Evolutionary conservation across 1,284 basidiomycete species (phyloP).

Genomic region (Papiliotrema terrestris): DNA sequence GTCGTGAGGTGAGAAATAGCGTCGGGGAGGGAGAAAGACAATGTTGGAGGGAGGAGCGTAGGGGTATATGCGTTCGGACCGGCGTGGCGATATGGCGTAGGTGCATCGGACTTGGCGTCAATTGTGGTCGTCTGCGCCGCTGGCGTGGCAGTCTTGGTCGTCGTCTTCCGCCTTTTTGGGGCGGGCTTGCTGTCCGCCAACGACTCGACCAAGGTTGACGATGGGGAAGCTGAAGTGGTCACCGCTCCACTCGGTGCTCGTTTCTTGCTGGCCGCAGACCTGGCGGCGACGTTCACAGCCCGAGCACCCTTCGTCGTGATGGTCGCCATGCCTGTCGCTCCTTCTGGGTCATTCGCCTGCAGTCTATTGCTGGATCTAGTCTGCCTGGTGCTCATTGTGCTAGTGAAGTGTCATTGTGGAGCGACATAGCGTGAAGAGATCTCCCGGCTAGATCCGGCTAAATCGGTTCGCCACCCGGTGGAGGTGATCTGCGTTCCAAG

Average conservation of each 20-base stretch:
- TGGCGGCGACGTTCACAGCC: neutral
- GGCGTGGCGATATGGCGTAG: neutral
- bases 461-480: neutral
- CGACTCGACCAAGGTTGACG: neutral
- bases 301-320: neutral
- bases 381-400: neutral
- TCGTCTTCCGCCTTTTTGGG: neutral
- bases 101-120: neutral
- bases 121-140: neutral
- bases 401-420: neutral
- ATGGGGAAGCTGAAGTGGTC: no score
- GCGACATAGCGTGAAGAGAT: no score
- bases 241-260: neutral
- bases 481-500: neutral
- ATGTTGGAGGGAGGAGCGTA: conserved; percentile 27
- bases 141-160: no score
- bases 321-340: neutral
- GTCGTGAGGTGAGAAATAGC: conserved; percentile 68
- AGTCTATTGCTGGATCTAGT: neutral
- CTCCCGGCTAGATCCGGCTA: no score
- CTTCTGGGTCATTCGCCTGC: no score
- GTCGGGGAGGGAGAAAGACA: conserved; percentile 69
- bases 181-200: neutral
- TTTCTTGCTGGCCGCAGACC: neutral
- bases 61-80: conserved; percentile 4